Evolutionary conservation across 352 stramenopile genomes (phyloP), one percentile per base, ranked within the genome.

Genomic region (Globisporangium echinulatum): DNA sequence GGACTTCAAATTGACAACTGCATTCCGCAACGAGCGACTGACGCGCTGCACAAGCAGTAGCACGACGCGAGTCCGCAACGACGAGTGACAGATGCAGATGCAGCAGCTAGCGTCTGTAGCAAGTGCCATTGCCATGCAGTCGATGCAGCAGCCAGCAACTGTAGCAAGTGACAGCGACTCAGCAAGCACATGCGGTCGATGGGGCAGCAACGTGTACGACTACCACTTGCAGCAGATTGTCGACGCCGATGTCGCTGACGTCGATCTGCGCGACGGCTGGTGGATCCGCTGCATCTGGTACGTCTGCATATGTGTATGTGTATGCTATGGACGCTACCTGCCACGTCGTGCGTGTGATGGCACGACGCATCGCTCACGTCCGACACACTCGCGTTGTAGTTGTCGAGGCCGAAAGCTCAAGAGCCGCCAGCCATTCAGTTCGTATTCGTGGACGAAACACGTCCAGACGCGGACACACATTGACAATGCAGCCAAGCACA

Each of bases 271-370:
- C 1, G 56, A 47, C 44, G 77, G 77, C 5, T 36, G 37, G 49
- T 90, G 80, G 77, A 70, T 90, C 37, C 72, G 69, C 40, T 90
- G 80, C 58, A 64, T 71, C 52, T 75, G 66, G 74, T 76, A 66
- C 5, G 40, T 15, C n/a, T 48, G 17, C 49, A 39, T 54, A 19
- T 49, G 19, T 37, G 5, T 39, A 2, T 19, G n/a, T 19, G 13
- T 37, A 50, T 43, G 13, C 25, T 33, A 33, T 33, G 25, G 25
- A 33, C 25, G 25, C 25, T 2, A 1, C 25, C 25, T 33, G 25
- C 25, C 11, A 40, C 5, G 11, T 49, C 36, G 9, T 51, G 0
- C 17, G 5, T 50, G 15, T 46, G 10, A 1, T 9, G 15, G 48
- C 25, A 7, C 8, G 25, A 33, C 25, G 25, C 25, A 33, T 33